Conservation (phyloP, 2,329 filamentous ascomycete genomes). For the Incumbomyces delicatus region DNA sequence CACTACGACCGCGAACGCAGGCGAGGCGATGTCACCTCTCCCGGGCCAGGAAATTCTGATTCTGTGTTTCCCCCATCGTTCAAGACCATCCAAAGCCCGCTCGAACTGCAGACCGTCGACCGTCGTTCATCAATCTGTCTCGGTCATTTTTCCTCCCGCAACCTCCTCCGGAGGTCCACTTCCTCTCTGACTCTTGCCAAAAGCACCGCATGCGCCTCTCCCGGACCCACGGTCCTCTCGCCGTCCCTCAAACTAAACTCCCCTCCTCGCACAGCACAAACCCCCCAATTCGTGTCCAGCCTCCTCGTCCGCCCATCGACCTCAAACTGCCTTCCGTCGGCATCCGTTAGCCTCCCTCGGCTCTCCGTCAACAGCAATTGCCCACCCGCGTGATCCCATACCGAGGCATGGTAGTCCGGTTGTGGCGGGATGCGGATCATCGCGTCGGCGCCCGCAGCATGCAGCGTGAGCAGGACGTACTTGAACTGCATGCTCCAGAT, state of each 20-base stretch:
- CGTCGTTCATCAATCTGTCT: too few relatives aligned
- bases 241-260: background rate
- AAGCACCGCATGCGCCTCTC: background rate
- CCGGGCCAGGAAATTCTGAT: too few relatives aligned
- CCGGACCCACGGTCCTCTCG: too few relatives aligned
- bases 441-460: conserved; percentile 34
- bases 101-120: too few relatives aligned
- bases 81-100: too few relatives aligned
- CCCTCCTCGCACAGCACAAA: conserved; percentile 4
- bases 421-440: conserved; percentile 40
- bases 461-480: conserved; percentile 43
- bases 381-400: conserved; percentile 50
- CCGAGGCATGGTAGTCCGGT: conserved; percentile 34
- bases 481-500: conserved; percentile 46
- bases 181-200: background rate
- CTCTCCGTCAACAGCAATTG: conserved; percentile 43
- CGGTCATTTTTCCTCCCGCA: background rate
- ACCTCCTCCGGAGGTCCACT: background rate
- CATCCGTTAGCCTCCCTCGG: conserved; percentile 42
- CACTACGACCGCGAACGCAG: too few relatives aligned
- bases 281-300: conserved; percentile 2
- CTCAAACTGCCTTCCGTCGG: conserved; percentile 41
- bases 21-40: too few relatives aligned
- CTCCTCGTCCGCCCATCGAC: conserved; percentile 24
- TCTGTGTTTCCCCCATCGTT: too few relatives aligned